Evolutionary conservation across 495 filamentous ascomycete species (phyloP).

Genomic region (Penicillium roqueforti): DNA sequence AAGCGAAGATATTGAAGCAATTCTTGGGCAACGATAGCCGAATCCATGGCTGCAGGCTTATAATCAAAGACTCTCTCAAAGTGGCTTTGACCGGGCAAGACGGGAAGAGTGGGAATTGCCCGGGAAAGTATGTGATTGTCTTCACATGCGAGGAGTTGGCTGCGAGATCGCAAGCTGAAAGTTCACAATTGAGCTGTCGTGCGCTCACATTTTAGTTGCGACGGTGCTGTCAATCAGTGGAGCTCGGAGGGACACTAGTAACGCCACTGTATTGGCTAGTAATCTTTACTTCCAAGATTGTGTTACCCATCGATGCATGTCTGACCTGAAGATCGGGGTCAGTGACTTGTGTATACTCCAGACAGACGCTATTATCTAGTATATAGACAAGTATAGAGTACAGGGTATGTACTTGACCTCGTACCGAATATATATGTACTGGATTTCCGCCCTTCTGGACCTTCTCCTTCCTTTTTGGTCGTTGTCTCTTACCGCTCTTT

Average conservation of each 20-base stretch:
- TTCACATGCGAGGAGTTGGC: neutral
- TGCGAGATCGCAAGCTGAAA: neutral
- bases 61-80: neutral
- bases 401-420: no score
- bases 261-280: neutral
- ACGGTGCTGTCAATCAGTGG: neutral
- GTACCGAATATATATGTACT: no score
- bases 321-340: no score
- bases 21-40: neutral
- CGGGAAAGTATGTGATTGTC: neutral
- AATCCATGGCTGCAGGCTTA: neutral
- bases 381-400: no score
- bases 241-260: neutral
- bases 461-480: no score
- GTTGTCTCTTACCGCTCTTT: no score
- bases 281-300: neutral
- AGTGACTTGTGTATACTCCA: no score
- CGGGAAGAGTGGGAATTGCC: neutral
- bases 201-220: neutral
- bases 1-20: neutral
- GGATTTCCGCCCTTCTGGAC: no score
- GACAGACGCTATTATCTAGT: no score
- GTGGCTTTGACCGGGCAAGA: neutral
- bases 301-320: neutral
- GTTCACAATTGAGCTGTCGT: neutral